Conservation (phyloP, 108 stramenopile species). For the Cylindrotheca fusiformis region DNA sequence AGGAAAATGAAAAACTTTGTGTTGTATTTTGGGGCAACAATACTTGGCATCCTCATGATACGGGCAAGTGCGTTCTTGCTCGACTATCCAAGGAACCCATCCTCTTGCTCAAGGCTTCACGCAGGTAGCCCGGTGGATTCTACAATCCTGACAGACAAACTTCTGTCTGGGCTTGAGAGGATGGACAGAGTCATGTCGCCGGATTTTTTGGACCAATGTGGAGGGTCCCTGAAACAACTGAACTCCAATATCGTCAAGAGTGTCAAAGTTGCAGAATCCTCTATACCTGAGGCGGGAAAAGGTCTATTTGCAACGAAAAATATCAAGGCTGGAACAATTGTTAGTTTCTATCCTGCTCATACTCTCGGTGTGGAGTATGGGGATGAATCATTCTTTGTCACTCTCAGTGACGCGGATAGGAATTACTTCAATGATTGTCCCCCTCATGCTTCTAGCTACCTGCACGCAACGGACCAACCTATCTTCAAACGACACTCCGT, state of each 20-base stretch:
- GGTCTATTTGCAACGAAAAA: slow-evolving; percentile 56
- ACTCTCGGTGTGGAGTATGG: slow-evolving; percentile 38
- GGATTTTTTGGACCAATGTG: background rate
- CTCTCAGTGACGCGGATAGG: slow-evolving; percentile 7
- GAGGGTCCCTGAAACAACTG: background rate
- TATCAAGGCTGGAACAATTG: slow-evolving; percentile 40
- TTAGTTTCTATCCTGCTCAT: slow-evolving; percentile 49
- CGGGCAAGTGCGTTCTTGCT: too few relatives aligned
- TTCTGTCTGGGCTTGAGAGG: background rate
- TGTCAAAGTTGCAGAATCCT: slow-evolving; percentile 9
- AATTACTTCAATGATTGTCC: background rate
- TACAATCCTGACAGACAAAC: background rate
- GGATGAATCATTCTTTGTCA: slow-evolving; percentile 5
- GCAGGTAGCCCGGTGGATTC: background rate
- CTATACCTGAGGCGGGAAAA: slow-evolving; percentile 42
- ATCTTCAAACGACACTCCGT: slow-evolving; percentile 18
- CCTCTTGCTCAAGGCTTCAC: too few relatives aligned
- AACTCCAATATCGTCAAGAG: background rate
- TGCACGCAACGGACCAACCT: slow-evolving; percentile 26
- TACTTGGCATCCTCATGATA: too few relatives aligned
- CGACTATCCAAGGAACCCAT: too few relatives aligned
- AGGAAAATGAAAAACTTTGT: too few relatives aligned
- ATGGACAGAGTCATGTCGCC: background rate
- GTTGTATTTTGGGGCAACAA: too few relatives aligned
- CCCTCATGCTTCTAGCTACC: slow-evolving; percentile 12